These are phyloP conservation scores for Diaporthe ilicicola DNA, from an alignment of 2,329 filamentous ascomycete species.

Conservation along the genomic window DNA sequence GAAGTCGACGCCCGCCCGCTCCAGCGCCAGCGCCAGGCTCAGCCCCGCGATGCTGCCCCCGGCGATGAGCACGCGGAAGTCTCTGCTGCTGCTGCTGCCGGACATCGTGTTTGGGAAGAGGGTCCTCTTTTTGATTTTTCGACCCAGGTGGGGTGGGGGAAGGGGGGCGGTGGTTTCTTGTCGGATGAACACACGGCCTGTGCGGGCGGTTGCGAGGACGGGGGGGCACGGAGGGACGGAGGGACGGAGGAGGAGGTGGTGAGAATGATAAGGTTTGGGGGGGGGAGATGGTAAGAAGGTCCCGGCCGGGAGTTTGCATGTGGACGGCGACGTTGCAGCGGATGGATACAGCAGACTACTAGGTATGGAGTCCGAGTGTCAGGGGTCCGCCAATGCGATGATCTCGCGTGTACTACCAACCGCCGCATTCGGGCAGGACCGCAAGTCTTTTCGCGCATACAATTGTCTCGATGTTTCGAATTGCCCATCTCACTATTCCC, in stretches of 20 bases:
- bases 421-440: not conserved
- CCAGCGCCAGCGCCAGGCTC: slow-evolving; percentile 51
- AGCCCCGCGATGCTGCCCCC: slow-evolving; percentile 59
- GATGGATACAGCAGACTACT: not conserved
- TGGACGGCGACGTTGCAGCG: not conserved
- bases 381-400: not conserved
- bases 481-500: not conserved
- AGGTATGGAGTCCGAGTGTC: not conserved
- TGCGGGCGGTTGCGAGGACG: too few species aligned
- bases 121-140: too few species aligned
- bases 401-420: not conserved
- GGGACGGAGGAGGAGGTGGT: not conserved
- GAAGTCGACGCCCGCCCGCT: slow-evolving; percentile 55
- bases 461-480: not conserved
- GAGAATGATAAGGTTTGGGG: not conserved
- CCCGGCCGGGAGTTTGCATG: not conserved
- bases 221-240: too few species aligned
- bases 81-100: not conserved
- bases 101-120: slow-evolving; percentile 2
- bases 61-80: slow-evolving; percentile 51
- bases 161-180: not conserved
- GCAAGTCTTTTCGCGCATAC: not conserved
- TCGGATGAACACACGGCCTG: not conserved
- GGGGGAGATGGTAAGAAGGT: too few species aligned
- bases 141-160: too few species aligned